Evolutionary conservation across 805 yeast species (phyloP), one percentile per base, ranked within the genome.

Genomic region (Wickerhamiella kazuoi): DNA sequence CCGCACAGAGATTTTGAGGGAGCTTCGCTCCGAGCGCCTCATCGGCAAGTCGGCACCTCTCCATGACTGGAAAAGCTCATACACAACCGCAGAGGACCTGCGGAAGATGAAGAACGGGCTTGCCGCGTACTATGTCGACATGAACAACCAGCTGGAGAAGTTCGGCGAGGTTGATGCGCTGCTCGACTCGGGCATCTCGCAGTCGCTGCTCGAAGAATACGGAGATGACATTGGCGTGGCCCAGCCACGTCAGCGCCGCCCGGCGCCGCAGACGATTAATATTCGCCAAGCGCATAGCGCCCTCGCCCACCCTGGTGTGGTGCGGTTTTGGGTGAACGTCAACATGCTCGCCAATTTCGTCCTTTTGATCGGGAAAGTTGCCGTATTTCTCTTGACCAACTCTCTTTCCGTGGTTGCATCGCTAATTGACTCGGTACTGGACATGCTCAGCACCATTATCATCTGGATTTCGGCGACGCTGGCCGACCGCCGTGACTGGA

Each of bases 331-430:
- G 35, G 78, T 79, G 40, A 52, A 69, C 48, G 68, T 78, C 32
- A 79, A 79, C 46, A 73, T 79, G 49, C 54, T 63, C 30, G 60
- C 78, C 41, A 79, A 79, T 46, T 37, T 53, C 9, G 40, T 76
- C 1, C 61, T 80, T 38, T 58, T 79, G 37, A 33, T 68, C 2
- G 84, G 80, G 2, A 79, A 79, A 50, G 42, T 67, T 3, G 59
- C 66, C 11, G 82, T 77, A 19, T 72, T 75, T 1, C 44, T 71
- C n/a, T 58, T 74, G 51, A 75, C 87, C 0, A 67, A 63, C 51
- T 80, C 93, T 9, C 70, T 80, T 46, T 79, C 90, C 5, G 71
- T 80, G 36, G 62, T 79, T 37, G 93, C 93, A 0, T 79, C 90
- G 1, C 66, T 79, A 45, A 76, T 80, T 31, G 93, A 79, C 58